Evolutionary conservation across 306 rosid species (phyloP), one percentile per base, ranked within the genome.

Genomic region (Cajanus cajan): DNA sequence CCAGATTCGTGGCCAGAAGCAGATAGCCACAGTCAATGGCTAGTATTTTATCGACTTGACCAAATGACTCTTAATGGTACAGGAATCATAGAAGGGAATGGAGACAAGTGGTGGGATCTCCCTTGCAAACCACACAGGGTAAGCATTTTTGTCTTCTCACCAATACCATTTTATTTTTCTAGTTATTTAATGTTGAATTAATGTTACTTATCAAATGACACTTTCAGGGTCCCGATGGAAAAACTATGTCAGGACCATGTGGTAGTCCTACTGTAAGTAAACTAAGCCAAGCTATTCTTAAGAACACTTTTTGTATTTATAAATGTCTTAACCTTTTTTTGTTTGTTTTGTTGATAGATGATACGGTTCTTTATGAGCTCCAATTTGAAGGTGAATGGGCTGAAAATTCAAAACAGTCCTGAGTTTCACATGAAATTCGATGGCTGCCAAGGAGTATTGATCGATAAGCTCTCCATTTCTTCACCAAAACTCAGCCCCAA

Each of bases 61-160:
- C 90, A 87, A 43, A 90, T 95, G 96, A 88, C 82, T 57, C 80
- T 95, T 72, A 90, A 82, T 58, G 99, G 99, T 4, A 89, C 81
- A 67, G 99, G 99, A 85, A 95, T 86, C 68, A 88, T 95, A 44
- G 97, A 95, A 88, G 99, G 99, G 69, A 95, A 92, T 78, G 99
- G 99, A 39, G 94, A 93, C 50, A 83, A 93, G 34, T 95, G 99
- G 99, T 95, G 99, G 99, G 99, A 89, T 13, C 90, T 95, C 48
- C 97, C 99, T 13, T 95, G 99, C 90, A 95, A 95, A 80, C 98
- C 99, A 67, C 99, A 95, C 78, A 77, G 97, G 97, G 99, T 95
- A 87, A 41, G 10, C 65, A 43, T 37, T 55, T 21, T 47, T 21
- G 68, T 59, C 61, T 50, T 8, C 3, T 48, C 34, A 67, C 19